Percentiles rank a stretch among this genome's conserved stretches.
Conservation (phyloP, 345 rosid genomes). For the Psidium guajava region DNA sequence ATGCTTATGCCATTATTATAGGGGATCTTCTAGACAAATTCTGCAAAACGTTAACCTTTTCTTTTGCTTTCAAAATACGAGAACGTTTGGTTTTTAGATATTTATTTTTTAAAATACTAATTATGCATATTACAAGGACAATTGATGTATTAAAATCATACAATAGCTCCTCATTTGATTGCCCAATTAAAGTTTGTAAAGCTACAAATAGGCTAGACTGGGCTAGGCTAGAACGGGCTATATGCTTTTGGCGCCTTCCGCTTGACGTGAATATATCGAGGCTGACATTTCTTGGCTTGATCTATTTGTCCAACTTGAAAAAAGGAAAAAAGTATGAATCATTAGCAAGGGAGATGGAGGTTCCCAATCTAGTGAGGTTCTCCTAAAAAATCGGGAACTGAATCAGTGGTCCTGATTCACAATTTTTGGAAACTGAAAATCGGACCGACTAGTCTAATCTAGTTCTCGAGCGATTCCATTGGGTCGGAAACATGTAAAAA, state of each 20-base stretch:
- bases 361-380: too few relatives aligned
- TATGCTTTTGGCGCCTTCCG: neutral
- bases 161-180: neutral
- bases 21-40: neutral
- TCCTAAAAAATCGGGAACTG: too few relatives aligned
- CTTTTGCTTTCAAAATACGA: neutral
- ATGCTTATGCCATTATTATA: neutral
- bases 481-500: too few relatives aligned
- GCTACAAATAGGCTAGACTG: rapidly evolving
- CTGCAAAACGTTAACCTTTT: neutral
- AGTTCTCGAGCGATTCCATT: too few relatives aligned
- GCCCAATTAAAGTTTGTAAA: neutral
- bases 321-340: neutral
- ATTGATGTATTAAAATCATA: neutral
- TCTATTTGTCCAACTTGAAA: neutral
- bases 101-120: neutral
- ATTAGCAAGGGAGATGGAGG: too few relatives aligned
- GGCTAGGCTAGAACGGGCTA: neutral
- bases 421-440: too few relatives aligned
- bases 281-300: neutral
- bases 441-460: too few relatives aligned
- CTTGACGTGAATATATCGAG: neutral
- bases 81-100: neutral
- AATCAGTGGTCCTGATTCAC: too few relatives aligned
- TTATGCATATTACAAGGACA: neutral